phyloP scores from a whole-genome alignment of 176 grass and related monocot species.

The Melocanna baccifera region DNA sequence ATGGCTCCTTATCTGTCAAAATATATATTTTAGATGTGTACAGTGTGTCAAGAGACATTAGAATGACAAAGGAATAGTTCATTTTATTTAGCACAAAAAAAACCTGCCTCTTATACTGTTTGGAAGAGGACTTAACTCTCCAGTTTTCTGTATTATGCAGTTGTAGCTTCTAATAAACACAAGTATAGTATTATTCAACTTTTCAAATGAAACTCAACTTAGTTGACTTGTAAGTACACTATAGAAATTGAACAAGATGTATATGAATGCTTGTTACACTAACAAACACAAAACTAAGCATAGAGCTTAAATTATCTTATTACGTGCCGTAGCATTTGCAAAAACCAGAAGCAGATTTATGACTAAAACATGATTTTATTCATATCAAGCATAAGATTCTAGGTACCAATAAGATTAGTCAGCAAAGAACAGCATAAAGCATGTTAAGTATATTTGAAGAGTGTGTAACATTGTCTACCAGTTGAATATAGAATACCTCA shows the following conservation, averaged over 20 bases:
- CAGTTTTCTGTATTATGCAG: not conserved
- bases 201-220: not conserved
- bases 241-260: not conserved
- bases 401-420: not conserved
- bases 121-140: not conserved
- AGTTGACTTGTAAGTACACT: not conserved
- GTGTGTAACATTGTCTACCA: not conserved
- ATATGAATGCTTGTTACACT: not conserved
- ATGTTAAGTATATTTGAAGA: not conserved
- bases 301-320: not conserved
- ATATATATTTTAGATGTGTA: not conserved
- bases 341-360: not conserved
- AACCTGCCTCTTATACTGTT: not conserved
- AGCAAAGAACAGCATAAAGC: not conserved
- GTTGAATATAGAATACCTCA: not conserved
- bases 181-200: not conserved
- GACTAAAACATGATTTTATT: not conserved
- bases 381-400: not conserved
- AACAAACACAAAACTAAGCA: not conserved
- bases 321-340: not conserved
- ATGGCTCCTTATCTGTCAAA: conserved; percentile 93
- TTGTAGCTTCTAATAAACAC: not conserved
- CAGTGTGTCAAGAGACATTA: not conserved
- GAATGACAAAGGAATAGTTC: not conserved
- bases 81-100: not conserved